phyloP scores from a whole-genome alignment of 371 early-diverging fungal species.

The Mortierella sp. region DNA sequence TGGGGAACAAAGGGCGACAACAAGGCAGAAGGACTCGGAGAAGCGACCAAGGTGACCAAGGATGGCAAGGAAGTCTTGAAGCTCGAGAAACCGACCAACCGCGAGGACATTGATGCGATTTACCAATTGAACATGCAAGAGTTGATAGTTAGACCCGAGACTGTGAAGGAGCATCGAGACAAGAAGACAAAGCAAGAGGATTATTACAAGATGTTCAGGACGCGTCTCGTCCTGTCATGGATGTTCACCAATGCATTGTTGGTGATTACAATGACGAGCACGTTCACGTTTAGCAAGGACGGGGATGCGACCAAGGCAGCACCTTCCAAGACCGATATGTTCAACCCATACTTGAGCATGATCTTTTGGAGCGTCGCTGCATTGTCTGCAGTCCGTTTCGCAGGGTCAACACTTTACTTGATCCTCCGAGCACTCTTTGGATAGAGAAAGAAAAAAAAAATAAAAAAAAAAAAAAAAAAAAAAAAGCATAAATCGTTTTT shows the following conservation, averaged over 20 bases:
- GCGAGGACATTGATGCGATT: constrained; percentile 59
- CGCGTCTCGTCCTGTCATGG: constrained; percentile 85
- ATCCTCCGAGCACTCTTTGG: constrained; percentile 61
- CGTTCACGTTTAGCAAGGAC: constrained; percentile 3
- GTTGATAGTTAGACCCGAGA: constrained; percentile 55
- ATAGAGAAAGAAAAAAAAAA: too few species aligned
- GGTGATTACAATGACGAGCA: constrained; percentile 64
- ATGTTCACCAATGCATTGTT: constrained; percentile 82
- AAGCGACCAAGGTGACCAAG: constrained; percentile 35
- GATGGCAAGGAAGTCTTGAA: constrained; percentile 52
- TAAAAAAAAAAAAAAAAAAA: too few species aligned
- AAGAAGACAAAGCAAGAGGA: constrained; percentile 86
- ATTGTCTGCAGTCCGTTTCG: constrained; percentile 77
- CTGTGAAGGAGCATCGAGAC: constrained; percentile 69
- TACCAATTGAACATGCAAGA: constrained; percentile 75
- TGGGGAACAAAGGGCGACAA: constrained; percentile 96
- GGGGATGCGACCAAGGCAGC: not conserved
- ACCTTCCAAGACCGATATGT: constrained; percentile 20
- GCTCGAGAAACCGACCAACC: constrained; percentile 51
- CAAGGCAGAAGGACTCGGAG: constrained; percentile 37
- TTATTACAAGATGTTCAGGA: constrained; percentile 87
- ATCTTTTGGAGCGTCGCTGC: constrained; percentile 84
- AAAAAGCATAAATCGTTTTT: too few species aligned
- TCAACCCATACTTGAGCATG: constrained; percentile 72
- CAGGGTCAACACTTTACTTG: constrained; percentile 77